Conservation (phyloP, 352 stramenopile species). For the Pythium apleroticum region DNA sequence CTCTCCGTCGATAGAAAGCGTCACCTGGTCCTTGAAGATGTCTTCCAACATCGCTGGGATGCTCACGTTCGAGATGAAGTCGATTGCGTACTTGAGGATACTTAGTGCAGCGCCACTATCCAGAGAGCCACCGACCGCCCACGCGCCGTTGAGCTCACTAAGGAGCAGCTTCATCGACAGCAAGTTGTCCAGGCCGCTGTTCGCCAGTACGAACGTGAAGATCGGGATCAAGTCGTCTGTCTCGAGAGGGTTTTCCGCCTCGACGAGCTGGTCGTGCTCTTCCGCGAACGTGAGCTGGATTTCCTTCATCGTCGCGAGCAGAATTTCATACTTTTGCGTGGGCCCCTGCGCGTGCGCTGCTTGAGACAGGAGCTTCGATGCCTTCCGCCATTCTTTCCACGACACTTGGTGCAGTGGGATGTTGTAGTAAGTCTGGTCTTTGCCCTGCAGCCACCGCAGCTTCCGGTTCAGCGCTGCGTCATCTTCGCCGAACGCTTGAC, state of each 20-base stretch:
- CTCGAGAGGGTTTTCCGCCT: constrained; percentile 55
- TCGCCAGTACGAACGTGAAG: constrained; percentile 88
- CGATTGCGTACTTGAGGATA: constrained; percentile 76
- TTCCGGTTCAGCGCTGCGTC: constrained; percentile 82
- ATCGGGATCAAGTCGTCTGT: constrained; percentile 88
- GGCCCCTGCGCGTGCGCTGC: constrained; percentile 51
- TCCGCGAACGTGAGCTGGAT: constrained; percentile 79
- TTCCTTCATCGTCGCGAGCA: constrained; percentile 68
- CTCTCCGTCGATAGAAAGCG: constrained; percentile 85
- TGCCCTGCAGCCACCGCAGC: constrained; percentile 87
- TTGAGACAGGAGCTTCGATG: constrained; percentile 70
- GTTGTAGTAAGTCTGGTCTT: constrained; percentile 90
- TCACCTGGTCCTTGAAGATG: constrained; percentile 90
- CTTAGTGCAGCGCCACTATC: constrained; percentile 69
- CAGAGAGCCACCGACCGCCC: constrained; percentile 52
- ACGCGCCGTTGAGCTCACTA: constrained; percentile 70
- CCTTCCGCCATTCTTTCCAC: constrained; percentile 81
- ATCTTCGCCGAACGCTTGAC: constrained; percentile 68
- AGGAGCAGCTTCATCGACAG: constrained; percentile 78
- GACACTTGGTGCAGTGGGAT: constrained; percentile 82
- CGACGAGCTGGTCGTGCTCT: constrained; percentile 58
- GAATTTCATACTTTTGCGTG: constrained; percentile 77
- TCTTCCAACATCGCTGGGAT: constrained; percentile 87
- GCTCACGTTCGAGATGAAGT: constrained; percentile 85
- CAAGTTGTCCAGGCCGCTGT: constrained; percentile 84